phyloP scores from a whole-genome alignment of 768 basidiomycete genomes.

The Lactarius tabidus region DNA sequence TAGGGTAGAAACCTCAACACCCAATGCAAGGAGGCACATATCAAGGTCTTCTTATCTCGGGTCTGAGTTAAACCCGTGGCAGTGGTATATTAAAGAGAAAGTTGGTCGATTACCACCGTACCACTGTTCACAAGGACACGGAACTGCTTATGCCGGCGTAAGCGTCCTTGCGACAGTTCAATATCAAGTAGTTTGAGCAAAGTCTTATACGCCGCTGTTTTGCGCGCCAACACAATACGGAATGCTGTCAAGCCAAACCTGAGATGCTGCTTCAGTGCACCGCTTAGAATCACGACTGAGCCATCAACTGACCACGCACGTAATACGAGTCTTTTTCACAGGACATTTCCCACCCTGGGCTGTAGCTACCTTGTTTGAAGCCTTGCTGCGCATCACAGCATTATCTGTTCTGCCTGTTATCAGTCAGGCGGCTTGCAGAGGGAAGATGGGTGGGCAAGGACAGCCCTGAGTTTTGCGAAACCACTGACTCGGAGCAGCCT shows the following conservation, averaged over 20 bases:
- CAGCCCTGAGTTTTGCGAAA: no score
- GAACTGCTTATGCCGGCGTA: conserved; percentile 45
- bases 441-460: no score
- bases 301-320: conserved; percentile 54
- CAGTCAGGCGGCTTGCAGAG: no score
- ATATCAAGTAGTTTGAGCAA: conserved; percentile 48
- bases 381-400: conserved; percentile 46
- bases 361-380: conserved; percentile 39
- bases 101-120: conserved; percentile 29
- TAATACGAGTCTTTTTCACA: conserved; percentile 47
- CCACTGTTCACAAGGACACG: conserved; percentile 46
- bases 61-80: not conserved
- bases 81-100: conserved; percentile 24
- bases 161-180: conserved; percentile 47
- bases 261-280: not conserved
- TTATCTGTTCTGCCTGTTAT: no score
- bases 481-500: no score
- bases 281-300: conserved; percentile 9
- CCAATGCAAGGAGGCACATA: not conserved
- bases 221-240: conserved; percentile 54
- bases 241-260: conserved; percentile 87
- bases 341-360: conserved; percentile 38
- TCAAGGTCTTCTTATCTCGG: not conserved
- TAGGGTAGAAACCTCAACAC: not conserved
- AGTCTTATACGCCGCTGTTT: conserved; percentile 44